Evolutionary conservation across 202 grass and related monocot species (phyloP), one percentile per base, ranked within the genome.

Genomic region (Saccharum hybrid): DNA sequence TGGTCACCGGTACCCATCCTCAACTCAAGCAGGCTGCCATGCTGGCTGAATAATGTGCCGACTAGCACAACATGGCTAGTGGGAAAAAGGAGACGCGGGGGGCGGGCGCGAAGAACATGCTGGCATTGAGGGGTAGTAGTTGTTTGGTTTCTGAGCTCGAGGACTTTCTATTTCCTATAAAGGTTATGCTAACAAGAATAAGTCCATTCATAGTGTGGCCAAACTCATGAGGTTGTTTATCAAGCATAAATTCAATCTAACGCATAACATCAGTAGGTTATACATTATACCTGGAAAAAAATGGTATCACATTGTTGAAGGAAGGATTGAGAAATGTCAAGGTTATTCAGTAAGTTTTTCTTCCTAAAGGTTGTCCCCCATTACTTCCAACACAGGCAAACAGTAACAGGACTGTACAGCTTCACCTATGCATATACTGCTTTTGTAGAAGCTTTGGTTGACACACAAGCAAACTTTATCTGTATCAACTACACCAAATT

Each of bases 361-460:
- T 48, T 34, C 76, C 61, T 64, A 46, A 78, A 65, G 26, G 60
- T 26, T 26, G 26, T 48, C 15, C 61, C 18, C 40, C 3, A n/a
- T 5, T 78, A 48, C 60, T 34, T 15, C 23, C 4, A 66, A 48
- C 4, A 66, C 34, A 15, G 16, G 41, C 21, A 72, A 72, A 72
- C 68, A 16, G 41, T 66, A 78, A 48, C 26, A 51, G 9, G 30
- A 49, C 28, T n/a, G 9, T 2, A 18, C 22, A 65, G 13, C 33
- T 37, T 79, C 28, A 79, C 26, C 26, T 26, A 66, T 33, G 43
- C 23, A 66, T 22, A 59, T 21, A 65, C 10, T 43, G 16, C 16
- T 66, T 78, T 21, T 66, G 23, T 33, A 46, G 38, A 63, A 77
- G 59, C 39, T 46, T 64, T 65, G 45, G 39, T 65, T 46, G 39